Base-by-base conservation (phyloP, 192 early-diverging fungal species). In the Entomortierella parvispora region DNA sequence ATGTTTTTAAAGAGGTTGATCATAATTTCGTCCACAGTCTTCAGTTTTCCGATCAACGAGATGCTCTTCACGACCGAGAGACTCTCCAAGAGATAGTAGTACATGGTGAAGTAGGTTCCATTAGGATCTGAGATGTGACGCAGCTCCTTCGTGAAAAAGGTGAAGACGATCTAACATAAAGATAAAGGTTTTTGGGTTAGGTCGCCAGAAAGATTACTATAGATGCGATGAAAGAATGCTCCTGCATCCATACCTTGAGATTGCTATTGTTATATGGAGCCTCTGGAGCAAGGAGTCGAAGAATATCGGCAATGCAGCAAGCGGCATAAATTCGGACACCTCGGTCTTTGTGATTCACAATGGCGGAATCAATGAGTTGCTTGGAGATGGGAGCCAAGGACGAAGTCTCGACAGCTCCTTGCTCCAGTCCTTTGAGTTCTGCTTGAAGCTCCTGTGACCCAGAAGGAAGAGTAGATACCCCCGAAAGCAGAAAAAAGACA, bases 201-300 rank as follows among this genome's bases (percentile, higher is more conserved):
- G 37, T 17, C 34, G 45, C 12, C 40, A 20, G 17, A 4, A 2
- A n/a, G n/a, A n/a, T n/a, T n/a, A n/a, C n/a, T n/a, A n/a, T n/a
- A n/a, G n/a, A n/a, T n/a, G n/a, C n/a, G n/a, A n/a, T n/a, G 28
- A 17, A 62, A 53, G 18, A 7, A 11, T 17, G 2, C 3, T 44
- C 5, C 48, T 31, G 44, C 12, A 37, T 12, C n/a, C 26, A n/a
- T 77, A 92, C 90, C 81, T 84, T 88, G 17, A 99, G 85, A 60
- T 96, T 89, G 5, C 74, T 75, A 51, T 91, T 87, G 46, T 62
- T 86, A 80, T 97, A 98, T 11, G 97, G 97, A 5, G 94, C 92
- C 58, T 97, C 94, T 11, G 96, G 96, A 15, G 97, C 97, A 77
- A 92, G 96, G 11, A 99, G 82, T 22, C 96, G 86, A 37, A 99